phyloP scores from a whole-genome alignment of 2,329 filamentous ascomycete species.

The Colletotrichum shisoi region DNA sequence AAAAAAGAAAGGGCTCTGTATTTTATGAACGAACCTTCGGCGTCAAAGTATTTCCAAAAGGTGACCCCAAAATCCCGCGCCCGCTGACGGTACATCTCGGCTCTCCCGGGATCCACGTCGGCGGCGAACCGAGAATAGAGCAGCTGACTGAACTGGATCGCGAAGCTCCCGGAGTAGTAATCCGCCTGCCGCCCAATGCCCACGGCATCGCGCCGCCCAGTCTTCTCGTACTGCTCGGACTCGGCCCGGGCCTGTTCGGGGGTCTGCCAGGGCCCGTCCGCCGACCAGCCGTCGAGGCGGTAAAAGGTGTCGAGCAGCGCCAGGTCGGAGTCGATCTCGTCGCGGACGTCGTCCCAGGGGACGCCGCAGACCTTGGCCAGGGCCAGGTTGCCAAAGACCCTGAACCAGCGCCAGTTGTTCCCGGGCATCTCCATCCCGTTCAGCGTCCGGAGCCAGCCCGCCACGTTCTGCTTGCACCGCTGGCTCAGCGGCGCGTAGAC shows the following conservation, averaged over 20 bases:
- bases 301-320: slow-evolving; percentile 56
- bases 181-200: slow-evolving; percentile 53
- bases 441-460: slow-evolving; percentile 53
- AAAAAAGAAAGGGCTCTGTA: no score
- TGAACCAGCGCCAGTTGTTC: slow-evolving; percentile 64
- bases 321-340: slow-evolving; percentile 53
- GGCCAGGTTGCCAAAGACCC: slow-evolving; percentile 59
- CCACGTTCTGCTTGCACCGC: slow-evolving; percentile 49
- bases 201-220: slow-evolving; percentile 41
- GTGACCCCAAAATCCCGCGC: slow-evolving; percentile 53
- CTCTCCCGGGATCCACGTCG: slow-evolving; percentile 52
- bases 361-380: slow-evolving; percentile 53
- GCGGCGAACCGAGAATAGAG: slow-evolving; percentile 55
- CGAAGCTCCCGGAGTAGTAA: slow-evolving; percentile 64
- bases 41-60: slow-evolving; percentile 60
- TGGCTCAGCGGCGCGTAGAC: slow-evolving; percentile 47
- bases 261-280: slow-evolving; percentile 55
- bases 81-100: slow-evolving; percentile 48
- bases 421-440: slow-evolving; percentile 56
- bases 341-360: slow-evolving; percentile 46
- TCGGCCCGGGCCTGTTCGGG: slow-evolving; percentile 40
- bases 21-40: slow-evolving; percentile 49
- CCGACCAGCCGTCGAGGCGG: slow-evolving; percentile 56
- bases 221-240: slow-evolving; percentile 30
- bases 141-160: slow-evolving; percentile 61